Evolutionary conservation across 768 basidiomycete genomes (phyloP).

Genomic region (Russula virescens): DNA sequence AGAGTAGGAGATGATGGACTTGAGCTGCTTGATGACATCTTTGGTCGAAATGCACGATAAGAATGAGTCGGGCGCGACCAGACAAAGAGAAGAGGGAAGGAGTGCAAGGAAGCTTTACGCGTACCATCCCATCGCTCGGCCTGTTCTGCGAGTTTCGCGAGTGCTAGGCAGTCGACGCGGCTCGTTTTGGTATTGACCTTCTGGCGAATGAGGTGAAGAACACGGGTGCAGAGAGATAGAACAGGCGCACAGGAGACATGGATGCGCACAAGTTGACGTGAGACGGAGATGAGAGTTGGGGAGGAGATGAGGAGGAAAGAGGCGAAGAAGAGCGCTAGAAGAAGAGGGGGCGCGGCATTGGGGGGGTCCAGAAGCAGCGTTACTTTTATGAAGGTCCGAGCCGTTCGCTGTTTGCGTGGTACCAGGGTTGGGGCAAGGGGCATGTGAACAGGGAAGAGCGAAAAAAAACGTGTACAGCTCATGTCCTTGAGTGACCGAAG

Average conservation of each 20-base stretch:
- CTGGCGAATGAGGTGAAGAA: constrained; percentile 4
- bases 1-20: constrained; percentile 60
- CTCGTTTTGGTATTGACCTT: constrained; percentile 23
- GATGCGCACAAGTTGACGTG: no score
- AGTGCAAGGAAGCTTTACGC: constrained; percentile 5
- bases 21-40: constrained; percentile 79
- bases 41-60: not conserved
- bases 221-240: not conserved
- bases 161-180: constrained; percentile 40
- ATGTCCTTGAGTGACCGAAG: constrained; percentile 3
- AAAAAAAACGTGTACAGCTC: constrained; percentile 11
- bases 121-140: constrained; percentile 85
- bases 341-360: not conserved
- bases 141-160: constrained; percentile 83
- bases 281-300: not conserved
- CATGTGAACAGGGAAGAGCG: constrained; percentile 9
- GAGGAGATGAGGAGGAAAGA: not conserved
- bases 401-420: not conserved
- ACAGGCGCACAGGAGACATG: constrained; percentile 22
- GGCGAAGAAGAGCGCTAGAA: not conserved
- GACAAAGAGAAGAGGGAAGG: not conserved
- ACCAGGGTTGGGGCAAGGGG: constrained; percentile 23
- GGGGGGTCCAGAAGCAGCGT: not conserved
- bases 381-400: constrained; percentile 13
- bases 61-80: not conserved